These are phyloP conservation scores for Phoenix dactylifera DNA, from an alignment of 176 grass and related monocot species.

Conservation along the genomic window DNA sequence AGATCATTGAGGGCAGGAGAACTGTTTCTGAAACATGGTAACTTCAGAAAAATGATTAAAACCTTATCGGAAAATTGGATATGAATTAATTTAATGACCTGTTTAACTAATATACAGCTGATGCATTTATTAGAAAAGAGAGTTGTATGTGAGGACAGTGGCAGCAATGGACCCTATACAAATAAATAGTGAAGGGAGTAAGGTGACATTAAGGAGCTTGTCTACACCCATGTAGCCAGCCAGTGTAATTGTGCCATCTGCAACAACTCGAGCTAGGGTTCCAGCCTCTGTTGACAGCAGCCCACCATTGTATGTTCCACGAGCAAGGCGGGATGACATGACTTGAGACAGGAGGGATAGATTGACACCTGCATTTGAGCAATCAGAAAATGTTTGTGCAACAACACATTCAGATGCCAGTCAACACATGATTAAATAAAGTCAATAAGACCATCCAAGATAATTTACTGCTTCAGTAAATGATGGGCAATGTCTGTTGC, in stretches of 20 bases:
- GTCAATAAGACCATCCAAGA: too few relatives aligned
- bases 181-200: constrained; percentile 73
- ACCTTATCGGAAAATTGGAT: too few relatives aligned
- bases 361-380: constrained; percentile 54
- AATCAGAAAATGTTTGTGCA: neutral
- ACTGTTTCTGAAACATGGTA: too few relatives aligned
- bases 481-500: too few relatives aligned
- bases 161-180: constrained; percentile 43
- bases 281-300: constrained; percentile 88
- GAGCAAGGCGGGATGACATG: constrained; percentile 85
- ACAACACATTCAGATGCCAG: neutral
- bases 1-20: too few relatives aligned
- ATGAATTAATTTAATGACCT: constrained; percentile 2
- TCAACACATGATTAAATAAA: too few relatives aligned
- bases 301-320: constrained; percentile 79
- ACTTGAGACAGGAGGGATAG: constrained; percentile 82
- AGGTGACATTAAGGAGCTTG: constrained; percentile 71
- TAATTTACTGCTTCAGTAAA: too few relatives aligned
- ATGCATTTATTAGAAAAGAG: constrained; percentile 42
- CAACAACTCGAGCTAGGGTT: constrained; percentile 73
- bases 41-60: too few relatives aligned
- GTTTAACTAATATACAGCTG: neutral
- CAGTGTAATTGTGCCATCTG: constrained; percentile 65
- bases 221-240: constrained; percentile 65
- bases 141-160: constrained; percentile 77